Conservation (phyloP, 257 asterid genomes). For the Scutellaria barbata region DNA sequence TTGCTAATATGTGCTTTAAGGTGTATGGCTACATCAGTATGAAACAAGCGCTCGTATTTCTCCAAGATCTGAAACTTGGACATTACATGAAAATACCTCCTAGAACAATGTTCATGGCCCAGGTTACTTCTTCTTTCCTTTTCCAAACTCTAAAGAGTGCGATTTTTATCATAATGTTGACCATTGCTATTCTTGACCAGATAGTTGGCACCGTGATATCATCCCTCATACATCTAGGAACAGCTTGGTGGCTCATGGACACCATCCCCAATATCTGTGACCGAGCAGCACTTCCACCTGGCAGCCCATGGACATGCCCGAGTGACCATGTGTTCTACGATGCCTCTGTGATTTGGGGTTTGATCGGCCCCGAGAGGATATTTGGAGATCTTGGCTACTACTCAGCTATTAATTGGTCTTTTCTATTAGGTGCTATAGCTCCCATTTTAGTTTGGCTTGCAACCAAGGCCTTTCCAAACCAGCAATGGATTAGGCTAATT, state of each 20-base stretch:
- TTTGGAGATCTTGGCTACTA: conserved; percentile 80
- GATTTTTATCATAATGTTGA: background rate
- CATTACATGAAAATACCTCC: conserved; percentile 98
- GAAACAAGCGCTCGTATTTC: conserved; percentile 84
- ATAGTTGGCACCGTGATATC: conserved; percentile 81
- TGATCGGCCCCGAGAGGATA: conserved; percentile 77
- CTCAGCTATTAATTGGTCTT: conserved; percentile 76
- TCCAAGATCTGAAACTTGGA: conserved; percentile 93
- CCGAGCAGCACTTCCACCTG: conserved; percentile 59
- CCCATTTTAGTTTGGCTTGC: conserved; percentile 72
- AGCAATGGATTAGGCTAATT: conserved; percentile 60
- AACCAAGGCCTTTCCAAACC: conserved; percentile 64
- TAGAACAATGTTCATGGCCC: conserved; percentile 94
- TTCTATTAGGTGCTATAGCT: conserved; percentile 70
- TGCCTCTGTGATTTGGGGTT: conserved; percentile 87
- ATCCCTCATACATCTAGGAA: conserved; percentile 72
- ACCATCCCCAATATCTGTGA: conserved; percentile 81
- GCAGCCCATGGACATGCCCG: conserved; percentile 96
- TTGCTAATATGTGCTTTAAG: conserved; percentile 97
- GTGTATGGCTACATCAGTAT: conserved; percentile 91
- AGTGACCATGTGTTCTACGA: conserved; percentile 85
- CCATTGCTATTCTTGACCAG: conserved; percentile 42
- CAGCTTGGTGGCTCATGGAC: conserved; percentile 97
- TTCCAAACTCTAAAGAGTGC: background rate
- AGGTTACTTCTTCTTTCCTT: conserved; percentile 51